These are phyloP conservation scores for Oxyria digyna DNA, from an alignment of 148 eudicot species.

Conservation along the genomic window DNA sequence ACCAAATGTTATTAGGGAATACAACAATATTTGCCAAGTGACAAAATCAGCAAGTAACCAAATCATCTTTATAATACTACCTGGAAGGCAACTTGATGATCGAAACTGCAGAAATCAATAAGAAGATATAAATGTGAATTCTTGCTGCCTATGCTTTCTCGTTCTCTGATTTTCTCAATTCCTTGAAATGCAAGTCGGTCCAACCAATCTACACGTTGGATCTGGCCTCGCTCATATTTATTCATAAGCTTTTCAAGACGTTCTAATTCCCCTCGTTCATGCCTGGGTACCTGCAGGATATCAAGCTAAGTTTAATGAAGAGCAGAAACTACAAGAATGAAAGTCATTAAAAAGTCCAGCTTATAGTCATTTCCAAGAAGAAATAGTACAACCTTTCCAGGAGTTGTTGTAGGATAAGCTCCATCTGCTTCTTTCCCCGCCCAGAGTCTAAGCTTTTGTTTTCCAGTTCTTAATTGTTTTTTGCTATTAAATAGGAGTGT, in stretches of 20 bases:
- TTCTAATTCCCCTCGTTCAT: constrained; percentile 91
- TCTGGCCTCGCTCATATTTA: constrained; percentile 92
- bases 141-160: constrained; percentile 60
- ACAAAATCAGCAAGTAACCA: background rate
- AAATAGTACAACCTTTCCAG: constrained; percentile 61
- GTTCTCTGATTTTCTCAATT: constrained; percentile 83
- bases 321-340: background rate
- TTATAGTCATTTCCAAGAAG: background rate
- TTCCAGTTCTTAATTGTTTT: constrained; percentile 94
- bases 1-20: background rate
- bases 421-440: constrained; percentile 85
- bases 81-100: constrained; percentile 96
- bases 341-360: background rate
- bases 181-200: constrained; percentile 88
- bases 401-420: constrained; percentile 63
- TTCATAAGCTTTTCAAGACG: constrained; percentile 93
- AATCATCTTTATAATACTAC: constrained; percentile 22
- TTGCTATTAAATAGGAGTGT: constrained; percentile 83
- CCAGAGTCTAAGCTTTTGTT: constrained; percentile 93
- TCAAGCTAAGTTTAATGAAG: background rate
- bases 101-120: constrained; percentile 89
- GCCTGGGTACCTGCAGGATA: constrained; percentile 68
- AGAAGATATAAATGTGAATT: constrained; percentile 68
- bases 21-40: background rate
- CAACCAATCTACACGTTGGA: constrained; percentile 96